Evolutionary conservation across 768 basidiomycete genomes (phyloP).

Genomic region (Suillus clintonianus): DNA sequence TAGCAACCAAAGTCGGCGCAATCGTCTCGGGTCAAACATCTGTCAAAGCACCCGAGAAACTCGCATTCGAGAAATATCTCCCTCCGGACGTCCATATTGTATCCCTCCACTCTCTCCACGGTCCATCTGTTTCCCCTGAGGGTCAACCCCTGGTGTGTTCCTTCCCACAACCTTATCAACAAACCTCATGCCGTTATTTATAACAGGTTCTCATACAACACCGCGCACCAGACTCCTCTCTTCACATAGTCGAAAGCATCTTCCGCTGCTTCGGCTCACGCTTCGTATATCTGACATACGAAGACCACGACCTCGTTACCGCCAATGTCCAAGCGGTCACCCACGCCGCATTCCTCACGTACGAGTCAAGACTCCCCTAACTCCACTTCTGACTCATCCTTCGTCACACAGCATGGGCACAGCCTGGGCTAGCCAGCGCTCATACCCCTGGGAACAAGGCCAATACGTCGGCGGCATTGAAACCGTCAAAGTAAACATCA

Average conservation of each 20-base stretch:
- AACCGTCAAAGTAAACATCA: conserved; percentile 94
- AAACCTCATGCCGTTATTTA: conserved; percentile 1
- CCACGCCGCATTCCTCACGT: conserved; percentile 97
- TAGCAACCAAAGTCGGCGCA: conserved; percentile 90
- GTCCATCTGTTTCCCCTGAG: conserved; percentile 82
- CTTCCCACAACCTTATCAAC: neutral
- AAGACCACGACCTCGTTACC: conserved; percentile 94
- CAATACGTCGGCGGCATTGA: conserved; percentile 97
- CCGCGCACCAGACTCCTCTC: conserved; percentile 71
- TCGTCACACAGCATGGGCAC: conserved; percentile 84
- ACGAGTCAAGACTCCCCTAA: conserved; percentile 12
- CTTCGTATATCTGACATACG: conserved; percentile 92
- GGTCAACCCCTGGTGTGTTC: conserved; percentile 85
- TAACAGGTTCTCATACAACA: conserved; percentile 85
- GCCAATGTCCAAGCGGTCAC: conserved; percentile 99
- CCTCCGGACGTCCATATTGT: conserved; percentile 87
- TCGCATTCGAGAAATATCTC: conserved; percentile 85
- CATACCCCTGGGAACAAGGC: conserved; percentile 95
- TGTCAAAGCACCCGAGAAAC: conserved; percentile 92
- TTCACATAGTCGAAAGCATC: conserved; percentile 79
- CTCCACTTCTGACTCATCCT: conserved; percentile 5
- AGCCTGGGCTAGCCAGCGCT: conserved; percentile 77
- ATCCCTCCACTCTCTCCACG: conserved; percentile 93
- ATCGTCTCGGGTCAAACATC: conserved; percentile 96
- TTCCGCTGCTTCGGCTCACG: conserved; percentile 79